phyloP scores from a whole-genome alignment of 352 stramenopile species.

The Phytophthora colocasiae region DNA sequence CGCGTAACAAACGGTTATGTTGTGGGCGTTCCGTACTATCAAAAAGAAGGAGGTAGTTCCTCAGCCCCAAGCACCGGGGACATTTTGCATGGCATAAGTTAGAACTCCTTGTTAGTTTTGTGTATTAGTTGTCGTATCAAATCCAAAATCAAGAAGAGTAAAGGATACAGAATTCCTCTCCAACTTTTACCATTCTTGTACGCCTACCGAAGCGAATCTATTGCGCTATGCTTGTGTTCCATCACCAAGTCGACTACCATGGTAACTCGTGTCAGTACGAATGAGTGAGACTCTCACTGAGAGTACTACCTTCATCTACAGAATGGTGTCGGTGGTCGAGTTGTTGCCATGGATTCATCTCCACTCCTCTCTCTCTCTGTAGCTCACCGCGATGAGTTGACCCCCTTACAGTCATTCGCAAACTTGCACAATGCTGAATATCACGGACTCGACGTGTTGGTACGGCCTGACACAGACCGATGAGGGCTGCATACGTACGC shows the following conservation, averaged over 20 bases:
- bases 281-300: constrained; percentile 3
- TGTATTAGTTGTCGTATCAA: constrained; percentile 17
- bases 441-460: constrained; percentile 37
- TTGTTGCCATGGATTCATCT: constrained; percentile 4
- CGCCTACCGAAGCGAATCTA: constrained; percentile 4
- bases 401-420: constrained; percentile 3
- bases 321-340: constrained; percentile 8
- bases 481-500: constrained; percentile 26
- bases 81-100: constrained; percentile 14
- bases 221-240: constrained; percentile 1
- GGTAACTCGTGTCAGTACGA: constrained; percentile 15
- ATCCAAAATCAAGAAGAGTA: constrained; percentile 16
- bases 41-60: too few relatives aligned
- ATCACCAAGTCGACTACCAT: constrained; percentile 11
- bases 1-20: constrained; percentile 16
- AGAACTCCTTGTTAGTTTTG: constrained; percentile 15
- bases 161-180: constrained; percentile 7
- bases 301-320: constrained; percentile 14
- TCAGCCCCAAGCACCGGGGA: constrained; percentile 8
- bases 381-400: not conserved
- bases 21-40: too few relatives aligned
- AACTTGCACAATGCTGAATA: constrained; percentile 31
- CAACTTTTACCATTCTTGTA: too few relatives aligned
- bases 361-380: not conserved
- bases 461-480: constrained; percentile 27